phyloP scores from a whole-genome alignment of 371 early-diverging fungal genomes.

The Syncephalastrum contaminatum region DNA sequence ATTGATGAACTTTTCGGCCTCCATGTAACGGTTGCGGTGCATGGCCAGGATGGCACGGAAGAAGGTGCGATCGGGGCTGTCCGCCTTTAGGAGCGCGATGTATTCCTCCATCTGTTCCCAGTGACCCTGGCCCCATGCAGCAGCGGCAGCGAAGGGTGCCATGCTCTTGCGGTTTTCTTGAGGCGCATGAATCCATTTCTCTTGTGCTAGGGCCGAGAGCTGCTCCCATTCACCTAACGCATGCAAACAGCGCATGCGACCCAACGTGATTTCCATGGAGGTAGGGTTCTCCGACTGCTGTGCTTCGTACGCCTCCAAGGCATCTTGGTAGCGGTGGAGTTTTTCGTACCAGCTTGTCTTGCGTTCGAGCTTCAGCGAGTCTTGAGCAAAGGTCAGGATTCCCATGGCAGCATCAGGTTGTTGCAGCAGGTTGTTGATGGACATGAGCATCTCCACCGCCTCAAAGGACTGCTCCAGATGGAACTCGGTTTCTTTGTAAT shows the following conservation, averaged over 20 bases:
- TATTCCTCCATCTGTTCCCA: slow-evolving; percentile 94
- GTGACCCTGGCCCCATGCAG: slow-evolving; percentile 93
- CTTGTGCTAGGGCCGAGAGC: slow-evolving; percentile 77
- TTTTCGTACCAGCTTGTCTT: slow-evolving; percentile 96
- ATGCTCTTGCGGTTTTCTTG: slow-evolving; percentile 61
- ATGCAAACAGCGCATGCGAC: slow-evolving; percentile 93
- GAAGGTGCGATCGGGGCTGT: slow-evolving; percentile 71
- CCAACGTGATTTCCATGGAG: slow-evolving; percentile 74
- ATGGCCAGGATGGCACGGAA: slow-evolving; percentile 88
- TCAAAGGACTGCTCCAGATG: slow-evolving; percentile 80
- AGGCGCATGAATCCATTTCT: slow-evolving; percentile 75
- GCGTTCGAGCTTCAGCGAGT: slow-evolving; percentile 82
- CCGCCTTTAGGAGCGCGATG: slow-evolving; percentile 76
- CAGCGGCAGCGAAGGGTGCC: slow-evolving; percentile 90
- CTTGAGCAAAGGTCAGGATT: slow-evolving; percentile 88
- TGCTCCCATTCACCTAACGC: slow-evolving; percentile 94
- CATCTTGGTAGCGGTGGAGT: slow-evolving; percentile 94
- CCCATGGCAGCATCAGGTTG: slow-evolving; percentile 97
- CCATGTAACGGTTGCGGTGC: slow-evolving; percentile 77
- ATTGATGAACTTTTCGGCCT: slow-evolving; percentile 78
- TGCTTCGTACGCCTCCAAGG: slow-evolving; percentile 83
- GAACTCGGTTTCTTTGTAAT: slow-evolving; percentile 97
- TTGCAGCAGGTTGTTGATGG: slow-evolving; percentile 93
- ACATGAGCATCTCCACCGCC: slow-evolving; percentile 91
- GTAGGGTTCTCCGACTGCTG: slow-evolving; percentile 79